phyloP scores from a whole-genome alignment of 441 rosid species.

The Viola pubescens region DNA sequence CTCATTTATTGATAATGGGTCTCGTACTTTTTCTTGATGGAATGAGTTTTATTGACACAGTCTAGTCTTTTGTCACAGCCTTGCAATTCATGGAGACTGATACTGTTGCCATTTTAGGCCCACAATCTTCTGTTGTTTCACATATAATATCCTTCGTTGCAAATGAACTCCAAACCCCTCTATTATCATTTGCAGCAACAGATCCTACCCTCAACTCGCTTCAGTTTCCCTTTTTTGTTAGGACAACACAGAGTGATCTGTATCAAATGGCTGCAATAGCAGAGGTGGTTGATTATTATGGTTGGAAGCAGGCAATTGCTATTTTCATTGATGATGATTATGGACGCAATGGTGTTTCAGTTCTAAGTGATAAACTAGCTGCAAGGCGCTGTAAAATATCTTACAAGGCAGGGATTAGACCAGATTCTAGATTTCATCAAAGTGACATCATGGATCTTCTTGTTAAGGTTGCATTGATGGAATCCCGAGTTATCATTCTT shows the following conservation, averaged over 20 bases:
- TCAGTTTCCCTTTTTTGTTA: constrained; percentile 72
- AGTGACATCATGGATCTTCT: constrained; percentile 57
- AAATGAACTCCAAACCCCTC: constrained; percentile 65
- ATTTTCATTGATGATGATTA: constrained; percentile 75
- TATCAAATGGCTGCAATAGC: constrained; percentile 82
- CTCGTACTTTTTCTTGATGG: too few species aligned
- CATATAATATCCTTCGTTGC: constrained; percentile 62
- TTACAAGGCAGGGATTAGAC: constrained; percentile 54
- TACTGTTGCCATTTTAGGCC: constrained; percentile 66
- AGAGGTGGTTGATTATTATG: constrained; percentile 51
- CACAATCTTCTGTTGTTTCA: constrained; percentile 75
- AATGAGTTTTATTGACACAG: too few species aligned
- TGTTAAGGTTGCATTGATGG: constrained; percentile 62
- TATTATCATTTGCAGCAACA: constrained; percentile 74
- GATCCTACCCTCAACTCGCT: constrained; percentile 72
- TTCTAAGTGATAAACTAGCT: constrained; percentile 66
- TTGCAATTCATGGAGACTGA: constrained; percentile 50
- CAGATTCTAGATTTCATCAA: constrained; percentile 26
- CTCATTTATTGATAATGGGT: too few species aligned
- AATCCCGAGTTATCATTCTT: constrained; percentile 67
- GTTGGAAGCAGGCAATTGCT: constrained; percentile 76
- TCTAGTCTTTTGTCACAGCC: too few species aligned
- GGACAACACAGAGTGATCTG: constrained; percentile 66
- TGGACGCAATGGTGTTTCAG: constrained; percentile 71
- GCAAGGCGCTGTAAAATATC: constrained; percentile 58